Evolutionary conservation across 768 basidiomycete species (phyloP).

Genomic region (Tulasnella sp.): DNA sequence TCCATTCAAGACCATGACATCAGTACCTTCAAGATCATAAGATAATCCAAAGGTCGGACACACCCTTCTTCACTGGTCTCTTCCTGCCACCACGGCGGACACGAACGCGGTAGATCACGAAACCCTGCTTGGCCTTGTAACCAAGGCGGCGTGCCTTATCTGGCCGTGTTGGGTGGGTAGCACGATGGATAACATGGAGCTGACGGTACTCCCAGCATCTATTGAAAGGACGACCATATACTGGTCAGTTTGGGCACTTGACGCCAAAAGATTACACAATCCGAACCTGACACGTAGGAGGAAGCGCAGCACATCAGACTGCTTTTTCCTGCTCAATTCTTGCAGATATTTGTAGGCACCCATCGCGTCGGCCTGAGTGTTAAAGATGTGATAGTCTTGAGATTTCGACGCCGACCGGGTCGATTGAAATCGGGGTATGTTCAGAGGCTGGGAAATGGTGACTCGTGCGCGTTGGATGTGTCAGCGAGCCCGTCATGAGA

Average conservation of each 20-base stretch:
- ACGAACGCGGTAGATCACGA: constrained; percentile 93
- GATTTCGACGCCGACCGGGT: not conserved
- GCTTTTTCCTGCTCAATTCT: constrained; percentile 97
- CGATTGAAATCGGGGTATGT: not conserved
- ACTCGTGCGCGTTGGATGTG: too few relatives aligned
- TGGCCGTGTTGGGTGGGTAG: constrained; percentile 93
- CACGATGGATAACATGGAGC: constrained; percentile 95
- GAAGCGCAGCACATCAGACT: constrained; percentile 95
- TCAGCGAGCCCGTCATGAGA: too few relatives aligned
- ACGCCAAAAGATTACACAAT: too few relatives aligned
- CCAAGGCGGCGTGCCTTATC: constrained; percentile 98
- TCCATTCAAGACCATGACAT: not conserved
- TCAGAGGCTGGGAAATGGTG: not conserved
- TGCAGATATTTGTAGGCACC: constrained; percentile 94
- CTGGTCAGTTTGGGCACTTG: not conserved
- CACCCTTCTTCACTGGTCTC: constrained; percentile 96
- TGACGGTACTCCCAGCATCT: constrained; percentile 99
- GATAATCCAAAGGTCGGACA: constrained; percentile 18
- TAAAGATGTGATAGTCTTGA: too few relatives aligned
- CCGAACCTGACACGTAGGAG: constrained; percentile 83
- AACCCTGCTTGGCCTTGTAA: constrained; percentile 99
- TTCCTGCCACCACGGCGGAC: constrained; percentile 98
- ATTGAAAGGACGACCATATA: not conserved
- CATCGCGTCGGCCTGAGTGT: too few relatives aligned
- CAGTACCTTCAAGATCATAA: not conserved